Evolutionary conservation across 2,329 filamentous ascomycete species (phyloP), one percentile per base, ranked within the genome.

Genomic region (Aspergillus neoniger): DNA sequence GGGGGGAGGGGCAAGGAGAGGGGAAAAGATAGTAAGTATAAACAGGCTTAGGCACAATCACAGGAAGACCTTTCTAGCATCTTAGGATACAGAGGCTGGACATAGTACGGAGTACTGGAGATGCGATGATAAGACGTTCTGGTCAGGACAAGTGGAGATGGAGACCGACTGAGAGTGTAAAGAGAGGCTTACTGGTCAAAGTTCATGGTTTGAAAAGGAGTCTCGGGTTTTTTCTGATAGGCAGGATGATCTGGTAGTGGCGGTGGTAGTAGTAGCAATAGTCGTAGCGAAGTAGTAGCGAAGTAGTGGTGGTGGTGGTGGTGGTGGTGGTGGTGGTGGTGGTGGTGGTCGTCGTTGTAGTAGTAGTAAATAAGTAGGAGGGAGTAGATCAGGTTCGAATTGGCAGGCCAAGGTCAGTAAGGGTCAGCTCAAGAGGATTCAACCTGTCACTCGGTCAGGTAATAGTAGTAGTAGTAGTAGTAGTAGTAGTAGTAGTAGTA

Each of bases 41-140:
- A 68, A 66, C 63, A 68, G 66, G 63, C 55, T 67, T 67, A 64
- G 65, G 65, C 61, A 68, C 65, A 68, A 55, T 67, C 59, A 66
- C 59, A 61, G 38, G 63, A 66, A 58, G 63, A 60, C 61, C 58
- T 59, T 63, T 59, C 62, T 44, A 60, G 66, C 58, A 66, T 59
- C 62, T 56, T 61, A 58, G 59, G 57, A 62, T 63, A 64, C 64
- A 67, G 55, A 61, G 64, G 61, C 57, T 65, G 64, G 56, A 59
- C 63, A 67, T 62, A 67, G 64, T 66, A 67, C 60, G 65, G 61
- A 61, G 53, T 64, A 61, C 62, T 63, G 65, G 56, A 67, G 49
- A 54, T 59, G 55, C 53, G 61, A 64, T 59, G 59, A 64, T 63
- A 64, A 67, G 63, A 64, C 28, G 58, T 55, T 62, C 49, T 60